A percentile compares a stretch with the other conserved stretches of the same genome.
Conservation (phyloP, 2,329 filamentous ascomycete genomes). For the Geosmithia morbida region DNA sequence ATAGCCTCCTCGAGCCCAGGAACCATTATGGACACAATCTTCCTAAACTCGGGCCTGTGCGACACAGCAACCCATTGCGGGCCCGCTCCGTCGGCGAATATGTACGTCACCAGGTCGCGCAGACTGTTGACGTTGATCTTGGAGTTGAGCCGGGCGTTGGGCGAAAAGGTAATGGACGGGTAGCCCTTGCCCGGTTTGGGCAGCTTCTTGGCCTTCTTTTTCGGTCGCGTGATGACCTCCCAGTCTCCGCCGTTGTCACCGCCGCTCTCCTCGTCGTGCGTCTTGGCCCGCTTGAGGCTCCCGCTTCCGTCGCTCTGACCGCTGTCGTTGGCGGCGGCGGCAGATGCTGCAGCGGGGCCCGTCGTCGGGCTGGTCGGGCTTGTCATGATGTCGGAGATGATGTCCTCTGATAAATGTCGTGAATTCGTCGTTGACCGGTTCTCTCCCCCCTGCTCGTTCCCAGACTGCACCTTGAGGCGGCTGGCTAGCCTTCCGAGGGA, state of each 20-base stretch:
- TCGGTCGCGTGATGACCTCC: conserved; percentile 37
- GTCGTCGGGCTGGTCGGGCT: not conserved
- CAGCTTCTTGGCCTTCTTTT: conserved; percentile 48
- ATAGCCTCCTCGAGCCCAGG: conserved; percentile 83
- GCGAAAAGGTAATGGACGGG: conserved; percentile 42
- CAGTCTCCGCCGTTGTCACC: conserved; percentile 27
- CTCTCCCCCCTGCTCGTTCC: not conserved
- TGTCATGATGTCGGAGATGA: not conserved
- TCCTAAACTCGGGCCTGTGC: conserved; percentile 51
- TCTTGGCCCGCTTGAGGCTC: conserved; percentile 33
- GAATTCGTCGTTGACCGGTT: not conserved
- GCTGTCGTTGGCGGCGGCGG: not conserved
- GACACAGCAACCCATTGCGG: conserved; percentile 52
- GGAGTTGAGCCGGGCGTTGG: conserved; percentile 41
- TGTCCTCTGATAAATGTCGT: not conserved
- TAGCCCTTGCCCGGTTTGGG: conserved; percentile 40
- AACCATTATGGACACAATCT: conserved; percentile 82
- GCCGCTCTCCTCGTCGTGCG: conserved; percentile 23
- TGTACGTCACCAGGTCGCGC: conserved; percentile 49
- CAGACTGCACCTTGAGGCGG: not conserved
- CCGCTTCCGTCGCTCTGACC: conserved; percentile 13
- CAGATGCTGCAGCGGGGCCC: not conserved
- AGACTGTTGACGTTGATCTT: conserved; percentile 49
- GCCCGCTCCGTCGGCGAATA: conserved; percentile 49
- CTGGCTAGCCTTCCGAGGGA: not conserved